A percentile compares a stretch with the other conserved stretches of the same genome.
These are phyloP conservation scores for Aphanomyces invadans DNA, from an alignment of 352 stramenopile species.

Conservation along the genomic window DNA sequence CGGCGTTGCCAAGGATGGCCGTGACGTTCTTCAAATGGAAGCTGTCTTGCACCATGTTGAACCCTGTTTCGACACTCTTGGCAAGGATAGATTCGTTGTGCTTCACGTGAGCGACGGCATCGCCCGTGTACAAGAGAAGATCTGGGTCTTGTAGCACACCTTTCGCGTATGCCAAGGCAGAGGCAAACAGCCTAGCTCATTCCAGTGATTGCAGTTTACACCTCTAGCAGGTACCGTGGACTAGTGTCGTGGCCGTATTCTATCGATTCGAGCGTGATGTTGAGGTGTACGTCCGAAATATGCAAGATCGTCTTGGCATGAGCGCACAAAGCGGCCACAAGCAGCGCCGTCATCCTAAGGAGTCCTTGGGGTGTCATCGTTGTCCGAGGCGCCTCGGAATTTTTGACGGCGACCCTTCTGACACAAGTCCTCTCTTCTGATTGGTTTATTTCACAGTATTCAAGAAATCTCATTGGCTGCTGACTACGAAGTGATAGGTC, in stretches of 20 bases:
- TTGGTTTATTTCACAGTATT: not conserved
- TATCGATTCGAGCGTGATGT: slow-evolving; percentile 28
- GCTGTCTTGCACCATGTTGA: slow-evolving; percentile 60
- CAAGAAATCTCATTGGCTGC: not conserved
- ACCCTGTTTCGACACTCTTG: slow-evolving; percentile 53
- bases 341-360: not conserved
- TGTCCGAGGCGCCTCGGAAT: no score
- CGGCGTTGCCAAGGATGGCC: slow-evolving; percentile 73
- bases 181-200: slow-evolving; percentile 41
- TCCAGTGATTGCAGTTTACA: no score
- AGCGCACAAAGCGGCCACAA: not conserved
- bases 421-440: not conserved
- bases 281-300: slow-evolving; percentile 82
- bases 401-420: no score
- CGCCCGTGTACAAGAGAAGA: slow-evolving; percentile 74
- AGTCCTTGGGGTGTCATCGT: not conserved
- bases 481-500: no score
- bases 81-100: slow-evolving; percentile 49
- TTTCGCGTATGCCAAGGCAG: slow-evolving; percentile 54
- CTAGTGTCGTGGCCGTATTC: slow-evolving; percentile 34
- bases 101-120: slow-evolving; percentile 56
- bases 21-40: slow-evolving; percentile 44
- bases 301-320: slow-evolving; percentile 53
- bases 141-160: slow-evolving; percentile 47
- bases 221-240: slow-evolving; percentile 35